These are phyloP conservation scores for Picochlorum sp. DNA, from an alignment of 139 green algal species.

Conservation along the genomic window DNA sequence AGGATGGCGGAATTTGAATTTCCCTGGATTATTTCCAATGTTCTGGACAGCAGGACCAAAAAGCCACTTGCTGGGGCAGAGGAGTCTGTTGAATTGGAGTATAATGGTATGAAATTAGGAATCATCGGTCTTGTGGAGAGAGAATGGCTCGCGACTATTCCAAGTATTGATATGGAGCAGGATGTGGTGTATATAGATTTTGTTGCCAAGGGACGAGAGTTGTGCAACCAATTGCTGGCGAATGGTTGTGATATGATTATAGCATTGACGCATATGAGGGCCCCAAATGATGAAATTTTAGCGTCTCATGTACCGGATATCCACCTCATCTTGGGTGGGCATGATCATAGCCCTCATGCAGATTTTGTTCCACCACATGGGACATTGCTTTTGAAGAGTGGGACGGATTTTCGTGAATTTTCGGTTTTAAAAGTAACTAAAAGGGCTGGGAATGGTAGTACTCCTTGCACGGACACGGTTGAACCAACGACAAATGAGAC, in stretches of 20 bases:
- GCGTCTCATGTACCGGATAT: constrained; percentile 44
- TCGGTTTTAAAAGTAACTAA: constrained; percentile 4
- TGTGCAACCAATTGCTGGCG: constrained; percentile 35
- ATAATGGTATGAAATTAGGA: constrained; percentile 42
- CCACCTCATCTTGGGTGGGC: constrained; percentile 63
- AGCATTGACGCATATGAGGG: constrained; percentile 74
- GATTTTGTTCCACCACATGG: constrained; percentile 33
- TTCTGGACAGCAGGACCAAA: constrained; percentile 49
- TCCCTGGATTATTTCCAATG: constrained; percentile 72
- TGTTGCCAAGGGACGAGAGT: constrained; percentile 38
- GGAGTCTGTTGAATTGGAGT: constrained; percentile 20
- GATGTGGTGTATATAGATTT: constrained; percentile 62
- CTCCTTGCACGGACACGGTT: not conserved
- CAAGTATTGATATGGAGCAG: constrained; percentile 27
- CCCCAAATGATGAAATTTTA: constrained; percentile 57
- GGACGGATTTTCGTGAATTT: constrained; percentile 49
- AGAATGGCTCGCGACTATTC: constrained; percentile 58
- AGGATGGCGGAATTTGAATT: constrained; percentile 52
- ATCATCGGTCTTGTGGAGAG: constrained; percentile 65
- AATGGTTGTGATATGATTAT: constrained; percentile 54
- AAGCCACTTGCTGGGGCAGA: constrained; percentile 27
- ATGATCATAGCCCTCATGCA: constrained; percentile 60
- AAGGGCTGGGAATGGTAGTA: no score
- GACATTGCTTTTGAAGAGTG: constrained; percentile 60
- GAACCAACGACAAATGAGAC: not conserved